phyloP scores from a whole-genome alignment of 2,329 filamentous ascomycete species.

The Scedosporium aurantiacum region DNA sequence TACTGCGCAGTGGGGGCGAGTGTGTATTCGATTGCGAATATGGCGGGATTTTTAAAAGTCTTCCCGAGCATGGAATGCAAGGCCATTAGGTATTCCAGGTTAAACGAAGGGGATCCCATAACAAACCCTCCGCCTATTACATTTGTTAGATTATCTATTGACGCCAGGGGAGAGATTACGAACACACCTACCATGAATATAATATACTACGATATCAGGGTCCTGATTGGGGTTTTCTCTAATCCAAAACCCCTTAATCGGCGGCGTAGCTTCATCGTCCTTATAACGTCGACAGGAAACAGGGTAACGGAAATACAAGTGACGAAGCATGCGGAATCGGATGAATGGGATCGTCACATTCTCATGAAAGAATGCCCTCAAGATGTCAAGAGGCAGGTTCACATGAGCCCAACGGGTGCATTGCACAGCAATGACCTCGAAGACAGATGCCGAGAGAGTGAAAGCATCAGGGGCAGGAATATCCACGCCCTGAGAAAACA shows the following conservation, averaged over 20 bases:
- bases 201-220: constrained; percentile 72
- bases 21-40: constrained; percentile 73
- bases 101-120: constrained; percentile 75
- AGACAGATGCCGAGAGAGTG: neutral
- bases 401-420: constrained; percentile 2
- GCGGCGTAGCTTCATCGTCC: neutral
- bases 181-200: constrained; percentile 54
- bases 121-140: constrained; percentile 62
- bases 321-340: constrained; percentile 5
- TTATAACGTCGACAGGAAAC: neutral
- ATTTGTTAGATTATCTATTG: neutral
- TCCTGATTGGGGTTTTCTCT: constrained; percentile 44
- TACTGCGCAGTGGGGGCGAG: constrained; percentile 58
- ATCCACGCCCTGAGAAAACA: neutral
- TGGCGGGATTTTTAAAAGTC: constrained; percentile 63
- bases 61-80: constrained; percentile 54
- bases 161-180: neutral
- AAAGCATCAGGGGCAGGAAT: neutral
- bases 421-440: constrained; percentile 5
- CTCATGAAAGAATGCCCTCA: constrained; percentile 3
- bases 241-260: constrained; percentile 53
- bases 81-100: constrained; percentile 69
- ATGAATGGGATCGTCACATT: constrained; percentile 1
- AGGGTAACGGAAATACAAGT: neutral
- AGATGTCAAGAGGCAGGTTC: constrained; percentile 4